A percentile compares a stretch with the other conserved stretches of the same genome.
These are phyloP conservation scores for Lichtheimia corymbifera DNA, from an alignment of 371 early-diverging fungal genomes.

Conservation along the genomic window DNA sequence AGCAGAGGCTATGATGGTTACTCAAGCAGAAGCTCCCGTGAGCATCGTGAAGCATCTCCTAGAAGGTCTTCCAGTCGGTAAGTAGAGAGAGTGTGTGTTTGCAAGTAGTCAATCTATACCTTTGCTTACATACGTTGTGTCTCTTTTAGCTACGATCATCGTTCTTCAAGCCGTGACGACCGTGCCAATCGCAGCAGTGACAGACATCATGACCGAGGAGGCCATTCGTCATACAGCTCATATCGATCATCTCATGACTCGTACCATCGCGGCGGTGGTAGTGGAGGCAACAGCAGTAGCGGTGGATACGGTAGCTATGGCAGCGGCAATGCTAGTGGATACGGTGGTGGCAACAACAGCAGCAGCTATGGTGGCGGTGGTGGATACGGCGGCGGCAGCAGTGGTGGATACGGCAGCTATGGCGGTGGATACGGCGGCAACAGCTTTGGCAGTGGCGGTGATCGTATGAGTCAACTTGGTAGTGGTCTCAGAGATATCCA, in stretches of 20 bases:
- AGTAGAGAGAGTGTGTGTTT: constrained; percentile 8
- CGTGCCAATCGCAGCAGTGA: constrained; percentile 11
- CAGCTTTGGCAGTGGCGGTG: constrained; percentile 44
- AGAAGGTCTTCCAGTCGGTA: constrained; percentile 44
- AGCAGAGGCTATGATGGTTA: constrained; percentile 15
- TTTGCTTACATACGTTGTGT: neutral
- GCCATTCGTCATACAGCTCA: constrained; percentile 38
- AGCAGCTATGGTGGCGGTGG: constrained; percentile 12
- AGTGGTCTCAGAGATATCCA: constrained; percentile 58
- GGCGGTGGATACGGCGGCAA: constrained; percentile 38
- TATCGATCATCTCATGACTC: constrained; percentile 32
- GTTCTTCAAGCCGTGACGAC: constrained; percentile 40
- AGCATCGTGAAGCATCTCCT: constrained; percentile 39
- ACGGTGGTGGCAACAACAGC: constrained; percentile 25
- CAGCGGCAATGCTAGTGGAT: constrained; percentile 22
- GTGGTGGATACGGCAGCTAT: constrained; percentile 36
- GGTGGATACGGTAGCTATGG: constrained; percentile 16
- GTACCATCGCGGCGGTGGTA: constrained; percentile 6
- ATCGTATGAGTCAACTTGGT: constrained; percentile 66
- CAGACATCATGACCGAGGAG: constrained; percentile 5
- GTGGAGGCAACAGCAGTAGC: constrained; percentile 24
- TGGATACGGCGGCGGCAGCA: constrained; percentile 34
- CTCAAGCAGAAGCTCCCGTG: constrained; percentile 19
- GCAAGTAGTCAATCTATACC: neutral
- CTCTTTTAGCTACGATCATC: constrained; percentile 38